Base-by-base conservation (phyloP, 768 basidiomycete genomes). In the Gymnopilus junonius region DNA sequence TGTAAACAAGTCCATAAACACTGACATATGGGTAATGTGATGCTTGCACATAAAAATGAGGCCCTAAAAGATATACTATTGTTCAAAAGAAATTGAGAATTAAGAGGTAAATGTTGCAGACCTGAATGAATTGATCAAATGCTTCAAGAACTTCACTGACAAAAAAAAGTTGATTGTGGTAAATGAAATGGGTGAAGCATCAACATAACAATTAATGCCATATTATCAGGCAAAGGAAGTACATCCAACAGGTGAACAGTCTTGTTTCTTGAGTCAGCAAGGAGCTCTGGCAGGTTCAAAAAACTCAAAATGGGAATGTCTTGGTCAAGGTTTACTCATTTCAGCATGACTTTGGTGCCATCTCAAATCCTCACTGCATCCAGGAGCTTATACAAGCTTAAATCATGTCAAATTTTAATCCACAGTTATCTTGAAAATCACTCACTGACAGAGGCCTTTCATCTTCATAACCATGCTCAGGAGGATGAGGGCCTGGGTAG, bases 131-230 rank as follows among this genome's bases (percentile, higher is more conserved):
- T 48, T 74, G 70, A 3, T 62, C 64, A 2, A 72, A 63, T 34
- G 67, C 68, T 27, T 71, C 69, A 4, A 70, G 23, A 4, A 67
- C 62, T 43, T 73, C 70, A 11, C 66, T 68, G 11, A 71, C 48
- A 8, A 54, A 4, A 37, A 66, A 76, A 43, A 64, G 64, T 6
- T 66, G 70, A 34, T 67, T 65, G n/a, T 20, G n/a, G 20, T 21
- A 37, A 23, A 34, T 74, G 63, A 43, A 73, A 76, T 20, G 61
- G 66, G 27, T 70, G 67, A 14, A 80, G 70, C 1, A 77, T 34
- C 0, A 78, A 79, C 76, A 80, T 79, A 0, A 62, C 76, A 65
- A 70, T 71, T 69, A 66, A 46, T 64, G 46, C 77, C 75, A n/a
- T 32, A 39, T 46, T 56, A 29, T n/a, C 20, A 10, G 63, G 63